Evolutionary conservation across 306 rosid genomes (phyloP), one percentile per base, ranked within the genome.

Genomic region (Senna tora): DNA sequence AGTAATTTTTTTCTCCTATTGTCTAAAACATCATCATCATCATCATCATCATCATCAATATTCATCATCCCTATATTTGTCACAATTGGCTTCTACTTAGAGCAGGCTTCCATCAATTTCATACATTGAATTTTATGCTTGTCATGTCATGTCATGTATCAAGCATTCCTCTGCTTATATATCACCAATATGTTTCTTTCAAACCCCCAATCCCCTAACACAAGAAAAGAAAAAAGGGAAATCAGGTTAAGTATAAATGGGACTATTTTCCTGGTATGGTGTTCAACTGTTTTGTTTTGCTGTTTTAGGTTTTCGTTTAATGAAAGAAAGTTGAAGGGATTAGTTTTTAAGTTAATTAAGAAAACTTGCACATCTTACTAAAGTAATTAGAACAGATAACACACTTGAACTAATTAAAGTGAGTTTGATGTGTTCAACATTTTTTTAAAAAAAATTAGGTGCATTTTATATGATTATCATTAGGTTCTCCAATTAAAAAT

Each of bases 31-130:
- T 45, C 71, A 72, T 61, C 77, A 47, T 61, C 79, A 25, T 25
- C 30, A 25, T 25, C 30, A 25, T 1, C 30, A 75, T 45, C 71
- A 72, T 61, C 77, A 47, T 61, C 79, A 25, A n/a, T n/a, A n/a
- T n/a, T 25, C 30, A 25, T 25, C 30, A 25, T 1, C 30, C 77
- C 56, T 59, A 21, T 74, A 68, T 57, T 68, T 79, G 84, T 79
- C 87, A 77, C 82, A 65, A 20, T 72, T 62, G 72, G 52, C 58
- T 51, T 77, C 74, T 47, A 75, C 65, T 77, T 46, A 67, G 53
- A 62, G 82, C 84, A 79, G 79, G 84, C 82, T 79, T 76, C 77
- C 77, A 76, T 80, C 87, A 72, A 76, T 56, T 72, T 76, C 82
- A 56, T 20, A 52, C 76, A 71, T 66, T 83, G 61, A 79, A 79